phyloP scores from a whole-genome alignment of 345 rosid species.

The Aethionema arabicum region DNA sequence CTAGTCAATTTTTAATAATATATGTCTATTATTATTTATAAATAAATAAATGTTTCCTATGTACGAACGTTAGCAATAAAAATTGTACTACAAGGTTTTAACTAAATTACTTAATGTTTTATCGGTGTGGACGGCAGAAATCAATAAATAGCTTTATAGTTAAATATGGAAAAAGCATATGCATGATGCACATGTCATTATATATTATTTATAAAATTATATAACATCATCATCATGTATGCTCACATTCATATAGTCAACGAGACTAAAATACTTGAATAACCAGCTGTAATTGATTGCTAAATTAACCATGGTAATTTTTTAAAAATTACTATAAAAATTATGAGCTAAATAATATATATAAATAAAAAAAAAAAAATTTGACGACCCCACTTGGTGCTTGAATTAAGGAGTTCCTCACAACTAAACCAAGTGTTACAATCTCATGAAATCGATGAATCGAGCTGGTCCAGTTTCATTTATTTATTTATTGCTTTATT shows the following conservation, averaged over 20 bases:
- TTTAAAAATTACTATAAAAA: constrained; percentile 1
- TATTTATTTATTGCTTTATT: too few species aligned
- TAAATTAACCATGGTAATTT: constrained; percentile 13
- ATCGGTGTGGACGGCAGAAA: constrained; percentile 25
- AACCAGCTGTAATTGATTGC: constrained; percentile 22
- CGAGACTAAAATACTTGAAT: neutral
- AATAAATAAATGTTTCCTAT: neutral
- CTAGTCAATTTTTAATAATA: too few species aligned
- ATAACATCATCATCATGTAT: constrained; percentile 10
- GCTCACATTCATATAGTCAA: neutral
- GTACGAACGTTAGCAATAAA: constrained; percentile 15
- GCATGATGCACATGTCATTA: constrained; percentile 36
- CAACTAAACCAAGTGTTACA: too few species aligned
- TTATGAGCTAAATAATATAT: neutral
- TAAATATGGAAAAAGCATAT: constrained; percentile 4
- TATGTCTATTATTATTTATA: too few species aligned
- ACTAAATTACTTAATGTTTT: constrained; percentile 23
- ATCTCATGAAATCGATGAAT: too few species aligned
- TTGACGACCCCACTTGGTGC: too few species aligned
- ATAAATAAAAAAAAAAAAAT: too few species aligned
- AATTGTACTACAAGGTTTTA: constrained; percentile 7
- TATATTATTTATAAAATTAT: neutral
- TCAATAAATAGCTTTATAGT: constrained; percentile 1
- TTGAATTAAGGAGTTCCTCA: too few species aligned
- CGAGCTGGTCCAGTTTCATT: too few species aligned